Evolutionary conservation across 106 monocot species (phyloP), one percentile per base, ranked within the genome.

Genomic region (Amphibolis antarctica): DNA sequence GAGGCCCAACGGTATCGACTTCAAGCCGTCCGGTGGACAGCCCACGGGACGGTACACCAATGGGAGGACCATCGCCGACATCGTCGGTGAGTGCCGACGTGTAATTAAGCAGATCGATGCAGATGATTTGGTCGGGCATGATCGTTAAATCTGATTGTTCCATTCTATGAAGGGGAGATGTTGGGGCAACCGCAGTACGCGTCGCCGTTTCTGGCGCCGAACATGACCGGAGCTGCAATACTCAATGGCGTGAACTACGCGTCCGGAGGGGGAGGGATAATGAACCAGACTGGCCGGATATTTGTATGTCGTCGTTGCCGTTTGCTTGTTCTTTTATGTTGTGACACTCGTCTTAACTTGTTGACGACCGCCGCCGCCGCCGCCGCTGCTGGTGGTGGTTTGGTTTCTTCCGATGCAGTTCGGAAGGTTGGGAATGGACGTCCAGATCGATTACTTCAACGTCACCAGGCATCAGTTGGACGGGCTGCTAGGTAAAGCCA

Each of bases 11-110:
- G 85, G 88, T 19, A 88, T 93, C 20, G 88, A 93, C 62, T 93
- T 93, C 70, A 55, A 56, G 31, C 76, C 80, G 24, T 79, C 85
- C 3, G 85, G 75, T 12, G 93, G 93, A 5, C 31, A 76, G 71
- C 93, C 93, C 18, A 93, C 88, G 2, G 85, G 88, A 23, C 69
- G 88, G 53, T 93, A 75, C 66, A 93, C 92, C 48, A 93, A 93
- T 45, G 93, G 93, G 12, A 80, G 83, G 66, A 93, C 93, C 28
- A 88, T 93, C 46, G 88, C 70, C 10, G 88, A 93, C 63, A 80
- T 93, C 52, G 71, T 88, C 20, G 88, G 93, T 92, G 20, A 23
- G 55, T 57, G 19, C 50, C 1, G n/a, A 50, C n/a, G n/a, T n/a
- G n/a, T n/a, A n/a, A n/a, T n/a, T n/a, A n/a, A n/a, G n/a, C n/a